These are phyloP conservation scores for Gracilaria gracilis DNA, from an alignment of 23 red algal species.

Conservation along the genomic window DNA sequence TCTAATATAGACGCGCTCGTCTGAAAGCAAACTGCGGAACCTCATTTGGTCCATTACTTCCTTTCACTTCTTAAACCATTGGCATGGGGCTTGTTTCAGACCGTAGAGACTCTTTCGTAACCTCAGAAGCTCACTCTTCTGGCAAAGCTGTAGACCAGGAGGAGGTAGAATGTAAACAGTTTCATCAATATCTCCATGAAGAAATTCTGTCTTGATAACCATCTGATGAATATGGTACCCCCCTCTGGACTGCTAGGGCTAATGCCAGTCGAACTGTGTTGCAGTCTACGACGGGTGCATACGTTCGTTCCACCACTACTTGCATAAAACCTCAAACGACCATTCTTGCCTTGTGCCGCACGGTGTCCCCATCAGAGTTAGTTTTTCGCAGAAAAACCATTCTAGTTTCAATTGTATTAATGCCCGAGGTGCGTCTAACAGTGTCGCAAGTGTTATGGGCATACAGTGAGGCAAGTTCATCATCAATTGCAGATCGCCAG, in stretches of 20 bases:
- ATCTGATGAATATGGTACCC: slow-evolving; percentile 36
- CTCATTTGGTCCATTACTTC: slow-evolving; percentile 5
- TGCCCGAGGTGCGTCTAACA: neutral
- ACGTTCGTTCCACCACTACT: slow-evolving; percentile 5
- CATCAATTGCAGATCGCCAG: slow-evolving; percentile 43
- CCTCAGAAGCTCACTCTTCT: neutral
- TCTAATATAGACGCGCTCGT: slow-evolving; percentile 16
- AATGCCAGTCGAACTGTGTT: slow-evolving; percentile 48
- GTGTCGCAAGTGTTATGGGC: slow-evolving; percentile 12
- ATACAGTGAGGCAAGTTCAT: slow-evolving; percentile 11
- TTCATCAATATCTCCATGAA: slow-evolving; percentile 61
- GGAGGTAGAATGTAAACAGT: neutral
- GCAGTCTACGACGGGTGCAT: slow-evolving; percentile 40
- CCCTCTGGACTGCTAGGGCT: slow-evolving; percentile 48
- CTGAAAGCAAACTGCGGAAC: neutral
- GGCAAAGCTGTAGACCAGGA: neutral
- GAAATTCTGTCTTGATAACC: slow-evolving; percentile 67
- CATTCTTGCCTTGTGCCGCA: slow-evolving; percentile 36
- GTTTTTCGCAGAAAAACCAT: slow-evolving; percentile 47
- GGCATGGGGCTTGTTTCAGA: slow-evolving; percentile 32
- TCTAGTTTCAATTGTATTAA: neutral
- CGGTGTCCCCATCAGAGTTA: slow-evolving; percentile 11
- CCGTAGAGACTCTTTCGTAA: slow-evolving; percentile 28
- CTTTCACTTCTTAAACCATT: slow-evolving; percentile 46
- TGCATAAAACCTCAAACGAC: slow-evolving; percentile 49